Percentiles rank a stretch among this genome's conserved stretches.
Conservation (phyloP, 2,329 filamentous ascomycete species). For the Penicillium sp. region DNA sequence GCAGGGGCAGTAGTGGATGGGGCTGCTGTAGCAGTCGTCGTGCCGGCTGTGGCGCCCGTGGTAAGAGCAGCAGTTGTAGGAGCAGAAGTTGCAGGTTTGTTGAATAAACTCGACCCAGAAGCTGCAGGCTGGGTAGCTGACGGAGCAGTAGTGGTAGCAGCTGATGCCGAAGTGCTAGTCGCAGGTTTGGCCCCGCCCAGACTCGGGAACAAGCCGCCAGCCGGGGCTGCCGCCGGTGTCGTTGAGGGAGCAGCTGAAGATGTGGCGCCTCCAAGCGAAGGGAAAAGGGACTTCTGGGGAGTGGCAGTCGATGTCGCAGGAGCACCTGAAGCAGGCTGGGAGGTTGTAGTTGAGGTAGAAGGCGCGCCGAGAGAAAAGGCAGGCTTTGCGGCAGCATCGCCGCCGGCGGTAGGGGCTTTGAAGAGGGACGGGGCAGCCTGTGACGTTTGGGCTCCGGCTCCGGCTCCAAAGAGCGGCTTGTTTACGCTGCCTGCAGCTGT, state of each 20-base stretch:
- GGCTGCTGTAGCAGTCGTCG: slow-evolving; percentile 28
- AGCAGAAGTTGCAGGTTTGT: slow-evolving; percentile 26
- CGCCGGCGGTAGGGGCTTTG: slow-evolving; percentile 25
- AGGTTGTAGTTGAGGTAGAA: slow-evolving; percentile 13
- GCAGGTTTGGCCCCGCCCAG: slow-evolving; percentile 30
- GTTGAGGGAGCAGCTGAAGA: slow-evolving; percentile 32
- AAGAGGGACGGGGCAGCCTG: slow-evolving; percentile 23
- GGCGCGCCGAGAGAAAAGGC: slow-evolving; percentile 25
- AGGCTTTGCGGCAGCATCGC: slow-evolving; percentile 23
- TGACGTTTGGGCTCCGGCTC: slow-evolving; percentile 17
- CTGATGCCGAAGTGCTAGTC: slow-evolving; percentile 25
- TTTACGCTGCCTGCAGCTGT: slow-evolving; percentile 23
- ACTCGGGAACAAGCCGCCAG: slow-evolving; percentile 28
- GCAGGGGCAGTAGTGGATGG: slow-evolving; percentile 29
- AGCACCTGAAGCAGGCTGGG: slow-evolving; percentile 23
- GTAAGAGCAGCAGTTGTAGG: slow-evolving; percentile 22
- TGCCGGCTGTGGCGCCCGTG: slow-evolving; percentile 20
- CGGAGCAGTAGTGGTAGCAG: slow-evolving; percentile 31
- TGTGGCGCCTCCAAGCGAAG: slow-evolving; percentile 27
- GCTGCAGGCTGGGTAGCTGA: slow-evolving; percentile 22
- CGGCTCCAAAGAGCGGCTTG: slow-evolving; percentile 30
- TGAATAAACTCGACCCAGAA: slow-evolving; percentile 21
- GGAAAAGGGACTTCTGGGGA: slow-evolving; percentile 37
- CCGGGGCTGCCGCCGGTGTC: slow-evolving; percentile 31
- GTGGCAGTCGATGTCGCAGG: slow-evolving; percentile 30